Evolutionary conservation across 331 rosid species (phyloP).

Genomic region (Malus hybrid): DNA sequence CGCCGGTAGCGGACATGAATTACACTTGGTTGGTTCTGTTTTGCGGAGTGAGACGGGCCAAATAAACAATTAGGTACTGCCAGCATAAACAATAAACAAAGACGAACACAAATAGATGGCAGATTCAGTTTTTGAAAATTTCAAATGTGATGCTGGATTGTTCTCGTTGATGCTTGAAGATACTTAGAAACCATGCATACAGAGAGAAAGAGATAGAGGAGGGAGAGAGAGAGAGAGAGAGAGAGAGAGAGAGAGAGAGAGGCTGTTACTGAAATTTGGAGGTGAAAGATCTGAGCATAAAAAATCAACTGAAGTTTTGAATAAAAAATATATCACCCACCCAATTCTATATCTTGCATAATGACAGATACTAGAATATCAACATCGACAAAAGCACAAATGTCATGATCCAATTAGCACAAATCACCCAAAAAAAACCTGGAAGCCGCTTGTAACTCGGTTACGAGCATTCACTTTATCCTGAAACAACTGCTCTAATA

Average conservation of each 20-base stretch:
- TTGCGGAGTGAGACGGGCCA: slow-evolving; percentile 18
- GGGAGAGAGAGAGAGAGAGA: background rate
- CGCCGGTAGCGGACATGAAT: slow-evolving; percentile 46
- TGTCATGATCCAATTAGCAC: slow-evolving; percentile 5
- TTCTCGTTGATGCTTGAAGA: background rate
- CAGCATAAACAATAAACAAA: slow-evolving; percentile 14
- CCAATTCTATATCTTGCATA: background rate
- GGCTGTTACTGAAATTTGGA: background rate
- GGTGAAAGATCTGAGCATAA: background rate
- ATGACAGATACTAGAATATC: background rate
- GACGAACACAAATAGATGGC: slow-evolving; percentile 5
- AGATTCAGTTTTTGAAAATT: slow-evolving; percentile 31
- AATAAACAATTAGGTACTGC: slow-evolving; percentile 37
- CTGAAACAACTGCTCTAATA: background rate
- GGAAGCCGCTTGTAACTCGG: too few relatives aligned
- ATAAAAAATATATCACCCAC: background rate
- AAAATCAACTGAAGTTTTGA: background rate
- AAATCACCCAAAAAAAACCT: background rate
- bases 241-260: background rate
- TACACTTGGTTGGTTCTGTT: slow-evolving; percentile 28
- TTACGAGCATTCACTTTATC: too few relatives aligned
- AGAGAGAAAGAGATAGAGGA: background rate
- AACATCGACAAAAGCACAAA: background rate
- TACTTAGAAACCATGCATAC: background rate
- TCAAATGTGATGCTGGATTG: slow-evolving; percentile 8